phyloP scores from a whole-genome alignment of 495 filamentous ascomycete genomes.

The Collariella sp. region DNA sequence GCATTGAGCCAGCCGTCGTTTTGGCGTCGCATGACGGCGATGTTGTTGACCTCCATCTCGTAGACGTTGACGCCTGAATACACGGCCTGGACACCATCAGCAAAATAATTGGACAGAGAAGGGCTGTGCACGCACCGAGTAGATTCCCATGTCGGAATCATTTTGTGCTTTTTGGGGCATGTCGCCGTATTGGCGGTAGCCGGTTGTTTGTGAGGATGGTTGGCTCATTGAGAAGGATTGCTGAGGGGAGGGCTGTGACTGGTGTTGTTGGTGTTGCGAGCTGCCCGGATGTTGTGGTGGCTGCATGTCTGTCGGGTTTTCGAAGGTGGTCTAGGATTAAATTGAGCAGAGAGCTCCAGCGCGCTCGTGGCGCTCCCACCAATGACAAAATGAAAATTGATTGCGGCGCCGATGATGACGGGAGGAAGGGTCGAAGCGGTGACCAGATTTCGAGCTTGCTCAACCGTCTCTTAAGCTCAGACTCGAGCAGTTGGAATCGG shows the following conservation, averaged over 20 bases:
- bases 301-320: slow-evolving; percentile 10
- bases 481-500: background rate
- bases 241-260: slow-evolving; percentile 41
- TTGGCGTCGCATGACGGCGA: slow-evolving; percentile 90
- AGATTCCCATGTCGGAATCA: slow-evolving; percentile 63
- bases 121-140: slow-evolving; percentile 48
- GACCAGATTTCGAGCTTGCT: slow-evolving; percentile 37
- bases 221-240: slow-evolving; percentile 46
- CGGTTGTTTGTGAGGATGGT: slow-evolving; percentile 28
- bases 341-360: background rate
- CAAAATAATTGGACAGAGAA: background rate
- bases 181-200: slow-evolving; percentile 36
- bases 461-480: slow-evolving; percentile 11
- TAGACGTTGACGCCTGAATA: slow-evolving; percentile 94
- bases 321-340: slow-evolving; percentile 17
- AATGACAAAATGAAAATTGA: no score
- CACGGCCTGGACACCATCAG: slow-evolving; percentile 54
- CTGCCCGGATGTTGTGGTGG: slow-evolving; percentile 19
- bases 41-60: slow-evolving; percentile 89
- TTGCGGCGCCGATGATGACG: slow-evolving; percentile 2
- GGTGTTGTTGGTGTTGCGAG: slow-evolving; percentile 24
- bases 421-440: slow-evolving; percentile 18
- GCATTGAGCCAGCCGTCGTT: slow-evolving; percentile 92
- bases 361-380: slow-evolving; percentile 19
- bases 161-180: slow-evolving; percentile 39